A percentile compares a stretch with the other conserved stretches of the same genome.
Conservation (phyloP, 495 filamentous ascomycete genomes). For the Annulohypoxylon bovei region DNA sequence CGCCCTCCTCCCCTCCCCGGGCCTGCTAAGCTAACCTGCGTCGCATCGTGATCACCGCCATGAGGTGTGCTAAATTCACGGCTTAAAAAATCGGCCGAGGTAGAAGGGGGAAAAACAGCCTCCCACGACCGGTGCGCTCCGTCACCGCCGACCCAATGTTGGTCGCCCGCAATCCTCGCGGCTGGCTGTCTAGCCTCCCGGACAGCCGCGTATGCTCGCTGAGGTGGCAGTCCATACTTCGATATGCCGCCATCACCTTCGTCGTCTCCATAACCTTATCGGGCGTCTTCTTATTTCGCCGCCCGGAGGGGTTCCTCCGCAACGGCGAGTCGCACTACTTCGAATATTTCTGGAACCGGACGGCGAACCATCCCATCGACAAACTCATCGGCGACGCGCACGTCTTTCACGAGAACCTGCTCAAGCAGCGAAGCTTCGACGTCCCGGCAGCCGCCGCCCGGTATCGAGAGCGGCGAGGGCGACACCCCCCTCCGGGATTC, state of each 20-base stretch:
- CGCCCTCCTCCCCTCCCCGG: background rate
- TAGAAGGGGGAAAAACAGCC: slow-evolving; percentile 3
- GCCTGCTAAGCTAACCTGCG: background rate
- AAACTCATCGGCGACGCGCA: slow-evolving; percentile 52
- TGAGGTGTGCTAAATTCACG: slow-evolving; percentile 12
- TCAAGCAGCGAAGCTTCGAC: slow-evolving; percentile 55
- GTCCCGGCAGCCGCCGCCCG: slow-evolving; percentile 62
- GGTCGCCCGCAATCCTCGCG: slow-evolving; percentile 21
- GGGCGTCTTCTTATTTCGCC: slow-evolving; percentile 36
- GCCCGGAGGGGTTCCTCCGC: slow-evolving; percentile 40
- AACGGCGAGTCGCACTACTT: slow-evolving; percentile 39
- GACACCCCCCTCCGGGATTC: slow-evolving; percentile 77
- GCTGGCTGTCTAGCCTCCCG: slow-evolving; percentile 38
- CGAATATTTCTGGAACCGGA: slow-evolving; percentile 43
- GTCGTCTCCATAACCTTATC: slow-evolving; percentile 37
- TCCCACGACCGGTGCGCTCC: slow-evolving; percentile 2
- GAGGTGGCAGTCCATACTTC: slow-evolving; percentile 36
- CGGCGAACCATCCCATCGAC: slow-evolving; percentile 55
- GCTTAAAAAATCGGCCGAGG: slow-evolving; percentile 15
- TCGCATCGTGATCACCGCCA: slow-evolving; percentile 10
- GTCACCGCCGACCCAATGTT: slow-evolving; percentile 19
- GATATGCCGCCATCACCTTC: slow-evolving; percentile 33
- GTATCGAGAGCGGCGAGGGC: slow-evolving; percentile 68
- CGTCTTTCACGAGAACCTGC: slow-evolving; percentile 46
- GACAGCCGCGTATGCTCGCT: slow-evolving; percentile 33